These are phyloP conservation scores for Zymoseptoria pseudotritici DNA, from an alignment of 2,329 filamentous ascomycete genomes.

Conservation along the genomic window DNA sequence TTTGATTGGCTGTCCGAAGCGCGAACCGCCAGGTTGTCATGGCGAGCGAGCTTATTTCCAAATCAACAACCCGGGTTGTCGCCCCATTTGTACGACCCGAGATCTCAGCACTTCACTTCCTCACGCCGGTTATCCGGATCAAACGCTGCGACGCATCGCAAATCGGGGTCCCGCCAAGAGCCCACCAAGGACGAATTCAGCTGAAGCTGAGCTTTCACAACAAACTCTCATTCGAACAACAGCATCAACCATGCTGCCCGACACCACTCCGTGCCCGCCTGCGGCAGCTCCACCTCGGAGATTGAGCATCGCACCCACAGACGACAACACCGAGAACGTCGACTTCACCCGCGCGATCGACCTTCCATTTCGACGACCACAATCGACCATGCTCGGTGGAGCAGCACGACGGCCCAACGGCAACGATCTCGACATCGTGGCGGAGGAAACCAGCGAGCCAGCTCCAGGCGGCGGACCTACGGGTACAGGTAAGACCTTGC, in stretches of 20 bases:
- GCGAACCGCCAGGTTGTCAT: no score
- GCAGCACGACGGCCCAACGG: constrained; percentile 14
- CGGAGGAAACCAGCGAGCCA: constrained; percentile 18
- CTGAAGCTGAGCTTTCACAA: neutral
- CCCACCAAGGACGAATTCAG: neutral
- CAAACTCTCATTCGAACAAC: neutral
- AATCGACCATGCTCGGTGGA: constrained; percentile 15
- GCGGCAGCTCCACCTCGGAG: neutral
- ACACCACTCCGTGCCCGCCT: neutral
- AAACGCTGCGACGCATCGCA: neutral
- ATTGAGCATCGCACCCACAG: constrained; percentile 1
- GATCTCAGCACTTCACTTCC: neutral
- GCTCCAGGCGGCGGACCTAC: constrained; percentile 2
- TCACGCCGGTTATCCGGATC: neutral
- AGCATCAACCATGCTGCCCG: neutral
- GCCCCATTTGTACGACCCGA: no score
- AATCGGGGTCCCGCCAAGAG: neutral
- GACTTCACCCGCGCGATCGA: constrained; percentile 28
- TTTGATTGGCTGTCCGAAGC: no score
- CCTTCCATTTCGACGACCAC: constrained; percentile 20
- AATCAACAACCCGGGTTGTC: no score
- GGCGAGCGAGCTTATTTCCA: no score
- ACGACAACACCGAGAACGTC: constrained; percentile 25
- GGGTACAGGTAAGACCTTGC: constrained; percentile 16
- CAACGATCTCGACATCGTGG: constrained; percentile 29